Evolutionary conservation across 306 rosid species (phyloP), one percentile per base, ranked within the genome.

Genomic region (Hippophae tibetana): DNA sequence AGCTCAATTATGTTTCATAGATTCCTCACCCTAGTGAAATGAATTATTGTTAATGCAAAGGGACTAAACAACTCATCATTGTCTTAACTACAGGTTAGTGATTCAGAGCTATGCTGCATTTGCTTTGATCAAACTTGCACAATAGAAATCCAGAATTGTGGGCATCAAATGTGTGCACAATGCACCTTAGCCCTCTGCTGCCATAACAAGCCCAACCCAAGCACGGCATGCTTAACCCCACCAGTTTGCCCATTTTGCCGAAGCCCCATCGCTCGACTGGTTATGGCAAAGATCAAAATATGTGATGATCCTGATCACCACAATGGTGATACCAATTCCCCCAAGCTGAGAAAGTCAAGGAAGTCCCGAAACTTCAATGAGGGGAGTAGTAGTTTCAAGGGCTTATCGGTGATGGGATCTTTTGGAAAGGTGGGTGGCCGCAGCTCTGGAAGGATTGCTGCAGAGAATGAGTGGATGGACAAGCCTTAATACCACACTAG

Each of bases 231-330:
- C 62, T 56, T 82, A 7, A 85, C 68, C 13, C 83, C 98, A 2
- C 98, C 95, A 3, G 86, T 87, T 56, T 92, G 98, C 63, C 98
- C 98, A 1, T 92, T 92, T 75, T 87, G 98, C 67, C 89, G 98
- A 66, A 87, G 96, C 74, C 61, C 72, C 81, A 92, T 92, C 47
- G 72, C 60, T 7, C 75, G 69, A 26, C 67, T 88, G 70, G 72
- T 38, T 5, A 93, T 88, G 48, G 83, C 76, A 25, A 70, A 82
- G 65, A 73, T 73, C 9, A 81, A 84, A 75, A 57, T 54, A 46
- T 47, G 10, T 0, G 84, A 87, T 42, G 89, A 81, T n/a, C 55
- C 64, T 0, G 84, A 81, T 42, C 62, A 41, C 47, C 86, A 92
- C 8, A 63, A 58, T 6, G 70, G 76, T 14, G 90, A 79, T 56